phyloP scores from a whole-genome alignment of 495 filamentous ascomycete genomes.

The Penicillium paradoxum region DNA sequence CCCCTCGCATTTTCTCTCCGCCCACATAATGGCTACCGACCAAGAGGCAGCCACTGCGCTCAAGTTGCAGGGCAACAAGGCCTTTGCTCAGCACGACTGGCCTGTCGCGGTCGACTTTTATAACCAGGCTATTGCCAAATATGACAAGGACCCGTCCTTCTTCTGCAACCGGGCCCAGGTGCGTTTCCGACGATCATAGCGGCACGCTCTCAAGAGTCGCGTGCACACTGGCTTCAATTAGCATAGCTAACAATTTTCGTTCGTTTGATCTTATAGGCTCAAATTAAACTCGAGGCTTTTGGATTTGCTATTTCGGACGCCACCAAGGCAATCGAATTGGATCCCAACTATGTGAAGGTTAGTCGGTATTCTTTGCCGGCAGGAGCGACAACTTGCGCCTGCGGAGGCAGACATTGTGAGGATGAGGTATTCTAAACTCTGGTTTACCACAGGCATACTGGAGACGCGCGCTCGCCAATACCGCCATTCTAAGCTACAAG shows the following conservation, averaged over 20 bases:
- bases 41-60: slow-evolving; percentile 68
- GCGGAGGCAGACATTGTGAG: neutral
- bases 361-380: slow-evolving; percentile 9
- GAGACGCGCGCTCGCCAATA: slow-evolving; percentile 83
- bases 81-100: slow-evolving; percentile 88
- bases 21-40: slow-evolving; percentile 45
- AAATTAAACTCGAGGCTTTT: slow-evolving; percentile 94
- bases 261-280: slow-evolving; percentile 50
- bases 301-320: slow-evolving; percentile 91
- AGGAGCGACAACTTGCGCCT: neutral
- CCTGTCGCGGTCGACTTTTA: slow-evolving; percentile 77
- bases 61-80: slow-evolving; percentile 93
- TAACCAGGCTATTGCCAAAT: slow-evolving; percentile 80
- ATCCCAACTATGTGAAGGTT: slow-evolving; percentile 83
- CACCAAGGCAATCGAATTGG: slow-evolving; percentile 86
- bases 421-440: slow-evolving; percentile 4
- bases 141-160: slow-evolving; percentile 80
- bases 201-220: neutral
- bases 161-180: slow-evolving; percentile 95
- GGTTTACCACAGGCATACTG: slow-evolving; percentile 72
- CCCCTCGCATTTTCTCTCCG: slow-evolving; percentile 23
- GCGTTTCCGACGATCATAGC: slow-evolving; percentile 22
- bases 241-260: neutral
- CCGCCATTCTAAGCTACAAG: slow-evolving; percentile 78
- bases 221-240: neutral